Base-by-base conservation (phyloP, 495 filamentous ascomycete species). In the Lepidopterella palustris region DNA sequence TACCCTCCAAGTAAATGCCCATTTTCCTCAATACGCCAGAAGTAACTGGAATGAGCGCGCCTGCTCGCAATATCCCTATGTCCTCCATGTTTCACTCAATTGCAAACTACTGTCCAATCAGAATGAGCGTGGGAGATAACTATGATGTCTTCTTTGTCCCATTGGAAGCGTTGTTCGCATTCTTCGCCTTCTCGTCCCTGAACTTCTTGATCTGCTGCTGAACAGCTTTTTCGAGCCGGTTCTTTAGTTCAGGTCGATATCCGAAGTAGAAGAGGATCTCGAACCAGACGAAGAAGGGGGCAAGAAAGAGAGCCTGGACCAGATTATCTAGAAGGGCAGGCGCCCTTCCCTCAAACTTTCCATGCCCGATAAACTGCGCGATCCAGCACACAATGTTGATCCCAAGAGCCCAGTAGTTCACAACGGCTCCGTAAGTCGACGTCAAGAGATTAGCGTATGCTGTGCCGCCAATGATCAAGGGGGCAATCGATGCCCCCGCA, bases 231-330 rank as follows among this genome's bases (percentile, higher is more conserved):
- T 90, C 82, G 31, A 97, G 80, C 39, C 93, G 80, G 50, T 80
- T 78, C 74, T 89, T 88, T 68, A 98, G 74, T 70, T 92, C 92
- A 0, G 87, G 87, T 24, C 93, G 81, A 73, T 97, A 98, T 5
- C 93, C 93, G 55, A 92, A 84, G 67, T 79, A 84, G 76, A 98
- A 98, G 23, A 98, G 76, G 18, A 95, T 75, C 77, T 98, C 92
- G 70, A 98, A 86, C 88, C 92, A 98, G 28, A 97, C 91, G 68
- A 98, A 98, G 63, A 98, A 84, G n/a, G 93, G 93, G 0, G 93
- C 93, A n/a, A 97, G 79, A 59, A 98, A 86, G 55, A 96, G 68
- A 24, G 93, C 91, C 72, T 97, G 92, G 24, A 92, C 79, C 31
- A 97, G 72, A 68, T 96, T 97, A 73, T 97, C 92, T 62, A 97